Base-by-base conservation (phyloP, 768 basidiomycete species). In the Lenzites betulinus region DNA sequence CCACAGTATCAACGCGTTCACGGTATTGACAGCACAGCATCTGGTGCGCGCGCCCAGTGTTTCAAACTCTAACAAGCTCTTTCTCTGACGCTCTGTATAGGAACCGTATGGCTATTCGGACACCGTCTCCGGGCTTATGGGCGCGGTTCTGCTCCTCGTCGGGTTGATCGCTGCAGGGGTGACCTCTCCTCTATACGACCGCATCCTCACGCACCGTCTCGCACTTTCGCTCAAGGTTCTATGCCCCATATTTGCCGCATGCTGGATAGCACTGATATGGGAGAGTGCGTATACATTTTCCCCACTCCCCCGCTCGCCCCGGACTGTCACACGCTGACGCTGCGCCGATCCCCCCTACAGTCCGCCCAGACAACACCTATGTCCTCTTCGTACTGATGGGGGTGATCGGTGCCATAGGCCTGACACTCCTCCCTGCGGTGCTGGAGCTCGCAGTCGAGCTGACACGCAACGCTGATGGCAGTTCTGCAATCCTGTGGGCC, bases 211-310 rank as follows among this genome's bases (percentile, higher is more conserved):
- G 11, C 81, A 87, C 64, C 84, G 84, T 60, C 78, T 92, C 39
- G 89, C 84, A 0, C 62, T 83, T 12, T 83, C 86, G 2, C 66
- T 79, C 54, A 90, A 88, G 56, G 59, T 83, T 0, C 67, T 90
- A 11, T 79, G 86, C 16, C 91, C 91, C 1, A 69, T 87, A 44
- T 76, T 89, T 6, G 86, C 79, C 16, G 77, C 66, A 1, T 78
- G 79, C 23, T 93, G 91, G 90, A 71, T 93, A 15, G 83, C 84
- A 5, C 74, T 93, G 18, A 87, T 94, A 33, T 94, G 91, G 92
- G 90, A 87, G 51, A 83, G 90, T 90, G 69, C 26, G 82, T 71
- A 7, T 36, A 6, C 13, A 7, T 25, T 13, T 36, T 16, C 30
- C 25, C 18, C 35, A 18, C 33, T 36, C 30, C 33, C 3, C 46